Conservation (phyloP, 2,329 filamentous ascomycete genomes). For the Colletotrichum tanaceti region DNA sequence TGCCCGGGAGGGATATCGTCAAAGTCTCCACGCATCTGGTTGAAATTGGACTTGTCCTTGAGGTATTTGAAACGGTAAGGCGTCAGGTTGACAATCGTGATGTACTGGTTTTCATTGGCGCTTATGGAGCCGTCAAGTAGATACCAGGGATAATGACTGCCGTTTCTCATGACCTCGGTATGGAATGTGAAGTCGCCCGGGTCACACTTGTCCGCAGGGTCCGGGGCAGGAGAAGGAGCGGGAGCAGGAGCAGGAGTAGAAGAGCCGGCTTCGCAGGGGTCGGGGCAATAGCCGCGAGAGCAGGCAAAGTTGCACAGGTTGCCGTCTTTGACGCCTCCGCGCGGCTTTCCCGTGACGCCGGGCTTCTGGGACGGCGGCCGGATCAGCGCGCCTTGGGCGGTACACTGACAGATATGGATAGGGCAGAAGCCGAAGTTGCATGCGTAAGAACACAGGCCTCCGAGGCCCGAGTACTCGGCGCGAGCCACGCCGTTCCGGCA, state of each 20-base stretch:
- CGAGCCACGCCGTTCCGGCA: background rate
- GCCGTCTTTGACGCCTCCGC: constrained; percentile 51
- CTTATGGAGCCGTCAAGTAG: constrained; percentile 9
- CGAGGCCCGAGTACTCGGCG: background rate
- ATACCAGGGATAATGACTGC: constrained; percentile 2
- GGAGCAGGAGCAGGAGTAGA: too few species aligned
- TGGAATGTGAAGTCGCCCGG: too few species aligned
- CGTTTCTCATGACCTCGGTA: too few species aligned
- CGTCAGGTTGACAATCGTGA: constrained; percentile 52
- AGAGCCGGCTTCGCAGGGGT: constrained; percentile 33
- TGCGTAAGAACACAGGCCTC: constrained; percentile 6
- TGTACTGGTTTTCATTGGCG: constrained; percentile 42
- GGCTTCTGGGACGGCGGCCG: constrained; percentile 44
- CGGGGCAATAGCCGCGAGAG: constrained; percentile 58
- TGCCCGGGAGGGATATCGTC: constrained; percentile 49
- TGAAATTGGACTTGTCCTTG: constrained; percentile 42
- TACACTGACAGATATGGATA: background rate
- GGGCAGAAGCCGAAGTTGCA: constrained; percentile 25
- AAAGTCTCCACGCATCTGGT: constrained; percentile 48
- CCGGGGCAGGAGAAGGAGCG: too few species aligned
- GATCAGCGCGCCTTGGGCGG: constrained; percentile 35
- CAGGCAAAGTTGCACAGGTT: constrained; percentile 60
- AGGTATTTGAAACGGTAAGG: constrained; percentile 46
- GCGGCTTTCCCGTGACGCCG: constrained; percentile 43
- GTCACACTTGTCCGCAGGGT: too few species aligned